phyloP scores from a whole-genome alignment of 257 asterid species.

The Solanum verrucosum region DNA sequence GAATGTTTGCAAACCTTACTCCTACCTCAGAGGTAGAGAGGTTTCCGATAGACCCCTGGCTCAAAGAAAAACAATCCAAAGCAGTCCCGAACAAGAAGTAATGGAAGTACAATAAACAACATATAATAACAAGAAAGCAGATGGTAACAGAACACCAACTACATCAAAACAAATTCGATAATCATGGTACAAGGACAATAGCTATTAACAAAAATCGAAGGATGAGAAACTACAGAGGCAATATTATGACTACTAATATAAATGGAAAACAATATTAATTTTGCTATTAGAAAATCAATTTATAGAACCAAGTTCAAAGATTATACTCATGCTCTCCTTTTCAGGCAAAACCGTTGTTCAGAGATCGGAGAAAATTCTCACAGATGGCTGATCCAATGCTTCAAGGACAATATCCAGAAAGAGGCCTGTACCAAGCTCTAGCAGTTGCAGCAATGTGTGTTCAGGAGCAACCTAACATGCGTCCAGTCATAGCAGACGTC shows the following conservation, averaged over 20 bases:
- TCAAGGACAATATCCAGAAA: slow-evolving; percentile 70
- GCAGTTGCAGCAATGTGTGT: slow-evolving; percentile 91
- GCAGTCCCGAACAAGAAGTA: neutral
- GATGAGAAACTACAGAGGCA: neutral
- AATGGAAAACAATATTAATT: neutral
- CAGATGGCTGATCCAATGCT: slow-evolving; percentile 78
- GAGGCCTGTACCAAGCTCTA: slow-evolving; percentile 79
- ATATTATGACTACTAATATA: neutral
- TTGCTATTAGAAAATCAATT: neutral
- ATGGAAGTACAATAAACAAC: neutral
- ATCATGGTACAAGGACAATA: neutral
- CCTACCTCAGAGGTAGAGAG: neutral
- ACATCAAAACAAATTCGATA: neutral
- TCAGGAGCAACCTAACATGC: slow-evolving; percentile 70
- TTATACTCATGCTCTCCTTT: neutral
- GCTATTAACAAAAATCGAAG: neutral
- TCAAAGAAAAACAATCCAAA: neutral
- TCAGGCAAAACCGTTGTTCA: slow-evolving; percentile 86
- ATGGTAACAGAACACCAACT: neutral
- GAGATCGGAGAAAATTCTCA: slow-evolving; percentile 62
- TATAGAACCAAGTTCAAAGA: neutral
- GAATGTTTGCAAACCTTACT: neutral
- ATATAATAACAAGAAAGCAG: neutral
- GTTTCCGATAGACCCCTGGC: neutral
- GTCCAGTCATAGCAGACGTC: slow-evolving; percentile 79